phyloP scores from a whole-genome alignment of 139 green algal genomes.

The Coelastrella sp. region DNA sequence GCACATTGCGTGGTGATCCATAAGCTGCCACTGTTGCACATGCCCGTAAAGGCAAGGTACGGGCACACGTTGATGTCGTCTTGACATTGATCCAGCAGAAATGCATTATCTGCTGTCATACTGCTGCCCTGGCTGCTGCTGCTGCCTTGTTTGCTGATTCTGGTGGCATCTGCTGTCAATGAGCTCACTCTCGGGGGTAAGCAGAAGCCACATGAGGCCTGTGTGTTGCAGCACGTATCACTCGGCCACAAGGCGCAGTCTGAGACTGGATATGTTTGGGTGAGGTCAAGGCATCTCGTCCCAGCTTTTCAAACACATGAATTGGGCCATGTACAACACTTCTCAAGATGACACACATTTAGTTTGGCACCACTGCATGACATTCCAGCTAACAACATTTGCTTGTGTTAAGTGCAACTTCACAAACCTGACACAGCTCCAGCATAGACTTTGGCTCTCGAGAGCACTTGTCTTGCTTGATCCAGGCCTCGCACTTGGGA shows the following conservation, averaged over 20 bases:
- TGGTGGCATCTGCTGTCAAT: not conserved
- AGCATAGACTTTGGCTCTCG: constrained; percentile 32
- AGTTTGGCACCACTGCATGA: too few species aligned
- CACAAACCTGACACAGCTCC: constrained; percentile 33
- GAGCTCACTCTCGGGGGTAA: not conserved
- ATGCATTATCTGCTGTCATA: not conserved
- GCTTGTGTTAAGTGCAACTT: too few species aligned
- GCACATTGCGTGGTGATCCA: constrained; percentile 22
- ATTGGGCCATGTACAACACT: too few species aligned
- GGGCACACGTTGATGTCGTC: constrained; percentile 47
- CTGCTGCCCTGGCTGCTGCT: constrained; percentile 18
- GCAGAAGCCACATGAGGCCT: constrained; percentile 46
- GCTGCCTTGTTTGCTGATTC: not conserved
- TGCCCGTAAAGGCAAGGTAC: constrained; percentile 5
- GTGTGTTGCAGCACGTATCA: not conserved
- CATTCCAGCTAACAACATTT: too few species aligned
- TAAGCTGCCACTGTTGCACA: constrained; percentile 46
- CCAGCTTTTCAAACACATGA: too few species aligned
- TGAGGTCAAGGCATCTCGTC: too few species aligned
- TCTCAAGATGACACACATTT: too few species aligned
- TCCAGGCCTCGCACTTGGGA: constrained; percentile 29
- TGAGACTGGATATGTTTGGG: too few species aligned
- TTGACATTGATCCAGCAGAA: constrained; percentile 39
- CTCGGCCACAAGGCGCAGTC: too few species aligned
- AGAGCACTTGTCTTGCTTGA: not conserved